Conservation (phyloP, 257 asterid genomes). For the Solanum verrucosum region DNA sequence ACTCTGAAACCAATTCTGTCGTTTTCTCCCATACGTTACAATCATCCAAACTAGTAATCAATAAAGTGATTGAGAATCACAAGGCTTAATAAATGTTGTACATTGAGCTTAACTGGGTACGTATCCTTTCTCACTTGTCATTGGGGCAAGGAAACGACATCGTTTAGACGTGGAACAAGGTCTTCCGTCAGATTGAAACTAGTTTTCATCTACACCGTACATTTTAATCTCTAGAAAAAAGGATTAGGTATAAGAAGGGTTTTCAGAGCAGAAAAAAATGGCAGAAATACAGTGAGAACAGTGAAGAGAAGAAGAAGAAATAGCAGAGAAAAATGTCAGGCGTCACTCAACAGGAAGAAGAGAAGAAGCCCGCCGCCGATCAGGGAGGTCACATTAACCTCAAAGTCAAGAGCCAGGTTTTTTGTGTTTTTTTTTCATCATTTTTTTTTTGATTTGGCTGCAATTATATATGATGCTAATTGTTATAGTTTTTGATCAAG, state of each 20-base stretch:
- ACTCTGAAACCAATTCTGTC: neutral
- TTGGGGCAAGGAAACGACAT: neutral
- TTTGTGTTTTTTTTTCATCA: neutral
- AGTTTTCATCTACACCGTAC: neutral
- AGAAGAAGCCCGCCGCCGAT: slow-evolving; percentile 24
- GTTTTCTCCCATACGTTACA: too few species aligned
- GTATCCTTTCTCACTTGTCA: neutral
- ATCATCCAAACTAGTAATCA: too few species aligned
- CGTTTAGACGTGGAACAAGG: neutral
- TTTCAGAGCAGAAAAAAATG: neutral
- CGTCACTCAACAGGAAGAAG: slow-evolving; percentile 15
- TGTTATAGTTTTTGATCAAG: neutral
- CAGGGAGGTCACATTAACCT: slow-evolving; percentile 22
- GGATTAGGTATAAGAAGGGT: neutral
- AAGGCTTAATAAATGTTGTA: neutral
- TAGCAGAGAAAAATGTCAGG: neutral
- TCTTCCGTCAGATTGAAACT: neutral
- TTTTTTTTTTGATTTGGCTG: neutral
- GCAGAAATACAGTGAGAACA: neutral
- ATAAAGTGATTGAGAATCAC: neutral
- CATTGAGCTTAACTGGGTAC: neutral
- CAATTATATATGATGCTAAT: neutral
- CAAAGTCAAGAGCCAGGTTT: slow-evolving; percentile 46
- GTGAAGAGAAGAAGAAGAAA: neutral
- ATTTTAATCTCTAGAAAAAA: neutral